These are phyloP conservation scores for Xylaria venustula DNA, from an alignment of 495 filamentous ascomycete species.

Conservation along the genomic window DNA sequence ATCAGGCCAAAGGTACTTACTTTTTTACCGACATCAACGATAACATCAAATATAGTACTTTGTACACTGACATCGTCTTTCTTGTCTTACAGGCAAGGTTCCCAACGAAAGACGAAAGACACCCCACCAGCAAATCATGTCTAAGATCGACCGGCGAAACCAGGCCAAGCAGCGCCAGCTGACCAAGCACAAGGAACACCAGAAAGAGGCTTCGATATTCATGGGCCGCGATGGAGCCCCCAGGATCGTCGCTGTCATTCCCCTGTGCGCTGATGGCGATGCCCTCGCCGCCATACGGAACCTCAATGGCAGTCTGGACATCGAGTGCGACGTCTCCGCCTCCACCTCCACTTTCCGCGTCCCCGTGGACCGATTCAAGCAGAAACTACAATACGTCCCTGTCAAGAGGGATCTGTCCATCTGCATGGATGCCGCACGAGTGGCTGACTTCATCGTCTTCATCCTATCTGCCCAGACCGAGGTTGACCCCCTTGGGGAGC, in stretches of 20 bases:
- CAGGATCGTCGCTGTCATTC: constrained; percentile 86
- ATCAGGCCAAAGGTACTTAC: constrained; percentile 83
- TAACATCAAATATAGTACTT: background rate
- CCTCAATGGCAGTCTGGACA: constrained; percentile 77
- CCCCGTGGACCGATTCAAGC: constrained; percentile 85
- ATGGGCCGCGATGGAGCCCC: constrained; percentile 81
- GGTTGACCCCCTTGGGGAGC: constrained; percentile 77
- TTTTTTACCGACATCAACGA: no score
- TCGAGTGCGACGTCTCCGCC: constrained; percentile 64
- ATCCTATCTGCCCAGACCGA: constrained; percentile 77
- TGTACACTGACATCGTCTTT: background rate
- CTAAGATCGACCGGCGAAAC: constrained; percentile 91
- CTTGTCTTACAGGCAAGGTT: constrained; percentile 34
- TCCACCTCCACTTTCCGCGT: constrained; percentile 59
- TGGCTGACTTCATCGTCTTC: constrained; percentile 87
- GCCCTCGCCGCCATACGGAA: constrained; percentile 61
- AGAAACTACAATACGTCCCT: constrained; percentile 81
- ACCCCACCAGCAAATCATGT: constrained; percentile 93
- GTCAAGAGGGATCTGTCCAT: constrained; percentile 67
- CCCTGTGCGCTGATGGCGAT: constrained; percentile 72
- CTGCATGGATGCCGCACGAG: constrained; percentile 79
- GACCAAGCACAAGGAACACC: constrained; percentile 75
- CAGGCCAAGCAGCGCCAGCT: constrained; percentile 84
- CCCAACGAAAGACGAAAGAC: constrained; percentile 69
- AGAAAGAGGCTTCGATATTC: constrained; percentile 75